Percentiles rank a stretch among this genome's conserved stretches.
These are phyloP conservation scores for Davidsoniella neocaledoniae DNA, from an alignment of 2,329 filamentous ascomycete genomes.

Conservation along the genomic window DNA sequence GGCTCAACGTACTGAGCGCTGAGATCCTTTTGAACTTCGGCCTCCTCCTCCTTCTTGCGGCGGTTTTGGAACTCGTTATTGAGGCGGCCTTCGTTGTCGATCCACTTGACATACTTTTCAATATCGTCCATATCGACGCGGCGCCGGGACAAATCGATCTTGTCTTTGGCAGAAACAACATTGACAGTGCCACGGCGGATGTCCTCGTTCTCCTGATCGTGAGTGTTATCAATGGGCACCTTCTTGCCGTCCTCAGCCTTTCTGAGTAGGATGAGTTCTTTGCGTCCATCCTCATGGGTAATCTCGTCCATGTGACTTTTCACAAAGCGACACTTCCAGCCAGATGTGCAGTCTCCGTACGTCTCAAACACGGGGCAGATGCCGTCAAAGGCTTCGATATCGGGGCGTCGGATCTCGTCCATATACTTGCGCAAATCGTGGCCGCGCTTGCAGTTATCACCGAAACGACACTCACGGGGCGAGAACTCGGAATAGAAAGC, in stretches of 20 bases:
- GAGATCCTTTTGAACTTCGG: slow-evolving; percentile 44
- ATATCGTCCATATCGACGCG: slow-evolving; percentile 54
- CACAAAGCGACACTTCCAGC: slow-evolving; percentile 91
- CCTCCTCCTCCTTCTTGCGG: slow-evolving; percentile 25
- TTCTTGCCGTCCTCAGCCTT: slow-evolving; percentile 21
- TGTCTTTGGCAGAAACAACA: slow-evolving; percentile 49
- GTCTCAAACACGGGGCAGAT: slow-evolving; percentile 68
- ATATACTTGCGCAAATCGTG: slow-evolving; percentile 82
- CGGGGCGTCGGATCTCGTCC: slow-evolving; percentile 54
- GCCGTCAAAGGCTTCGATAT: slow-evolving; percentile 58
- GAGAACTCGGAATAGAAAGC: slow-evolving; percentile 64
- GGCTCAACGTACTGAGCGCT: slow-evolving; percentile 71
- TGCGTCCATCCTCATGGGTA: slow-evolving; percentile 59
- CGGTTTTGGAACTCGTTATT: slow-evolving; percentile 25
- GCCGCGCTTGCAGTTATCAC: slow-evolving; percentile 62
- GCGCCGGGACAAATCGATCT: slow-evolving; percentile 59
- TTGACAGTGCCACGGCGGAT: slow-evolving; percentile 57
- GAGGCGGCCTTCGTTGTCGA: slow-evolving; percentile 43
- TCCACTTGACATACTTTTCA: slow-evolving; percentile 61
- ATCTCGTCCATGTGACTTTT: slow-evolving; percentile 73
- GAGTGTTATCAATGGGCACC: slow-evolving; percentile 21
- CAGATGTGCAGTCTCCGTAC: slow-evolving; percentile 60
- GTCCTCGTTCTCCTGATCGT: slow-evolving; percentile 28
- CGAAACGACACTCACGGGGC: slow-evolving; percentile 58
- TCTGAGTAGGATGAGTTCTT: slow-evolving; percentile 53